Evolutionary conservation across 306 rosid genomes (phyloP), one percentile per base, ranked within the genome.

Genomic region (Cicer arietinum): DNA sequence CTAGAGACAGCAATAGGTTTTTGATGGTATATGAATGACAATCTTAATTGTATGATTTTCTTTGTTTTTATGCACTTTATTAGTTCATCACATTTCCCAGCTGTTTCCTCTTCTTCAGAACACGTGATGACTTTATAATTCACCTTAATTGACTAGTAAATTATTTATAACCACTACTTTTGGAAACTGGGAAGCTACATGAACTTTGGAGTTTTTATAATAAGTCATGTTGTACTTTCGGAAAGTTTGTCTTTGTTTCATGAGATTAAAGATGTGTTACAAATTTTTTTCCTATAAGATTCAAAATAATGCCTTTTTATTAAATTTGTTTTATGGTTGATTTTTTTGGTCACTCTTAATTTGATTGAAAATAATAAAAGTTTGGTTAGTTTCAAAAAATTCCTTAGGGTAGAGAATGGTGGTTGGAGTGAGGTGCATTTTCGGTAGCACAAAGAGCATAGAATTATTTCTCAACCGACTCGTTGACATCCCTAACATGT

Each of bases 61-160:
- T 77, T 62, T 52, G 81, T 50, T 76, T 41, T 46, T 57, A n/a
- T 48, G 74, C 77, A 14, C 65, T 73, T 76, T 71, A 78, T 77
- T 77, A 46, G 60, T 57, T 56, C 0, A 71, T 72, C 67, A 6
- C 71, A 50, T 51, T 42, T 47, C 63, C 75, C 77, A 46, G 77
- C 70, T 35, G 53, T 52, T 73, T 86, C 53, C 76, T 77, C 75
- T 72, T 30, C 58, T 77, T 77, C 12, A 17, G 56, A 47, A 73
- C 79, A 47, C 10, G 66, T 47, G 79, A 42, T 71, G 59, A 4
- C 25, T 45, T 76, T 63, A 10, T 1, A 30, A 30, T 40, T 76
- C 69, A 76, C 41, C 1, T 3, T 8, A 58, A 43, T 37, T 69
- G 65, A 80, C 53, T n/a, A 7, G 48, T 66, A 45, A 73, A 80